Percentiles rank a stretch among this genome's conserved stretches.
Conservation (phyloP, 441 rosid genomes). For the Populus hybrid region DNA sequence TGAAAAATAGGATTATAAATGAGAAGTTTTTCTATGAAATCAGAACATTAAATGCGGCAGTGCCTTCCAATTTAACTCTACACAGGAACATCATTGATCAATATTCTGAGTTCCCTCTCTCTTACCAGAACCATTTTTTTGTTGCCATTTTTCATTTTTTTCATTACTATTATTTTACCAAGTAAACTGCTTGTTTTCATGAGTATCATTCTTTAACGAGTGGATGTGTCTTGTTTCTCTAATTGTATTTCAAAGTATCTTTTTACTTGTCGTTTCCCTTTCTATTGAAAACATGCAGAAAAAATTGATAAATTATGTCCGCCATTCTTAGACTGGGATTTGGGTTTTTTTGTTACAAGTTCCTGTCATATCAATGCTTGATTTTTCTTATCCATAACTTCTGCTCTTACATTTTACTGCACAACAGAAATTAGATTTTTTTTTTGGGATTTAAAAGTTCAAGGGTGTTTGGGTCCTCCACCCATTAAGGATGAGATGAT, state of each 20-base stretch:
- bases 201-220: background rate
- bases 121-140: background rate
- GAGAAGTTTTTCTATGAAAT: background rate
- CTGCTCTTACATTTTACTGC: background rate
- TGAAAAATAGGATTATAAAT: background rate
- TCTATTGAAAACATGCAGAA: background rate
- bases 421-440: background rate
- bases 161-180: background rate
- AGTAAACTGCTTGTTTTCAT: background rate
- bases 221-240: background rate
- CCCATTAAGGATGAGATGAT: conserved; percentile 1
- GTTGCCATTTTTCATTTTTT: background rate
- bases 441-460: background rate
- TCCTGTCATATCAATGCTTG: background rate
- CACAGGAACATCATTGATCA: background rate
- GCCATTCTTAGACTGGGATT: background rate
- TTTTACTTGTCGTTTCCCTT: background rate
- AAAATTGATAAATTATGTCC: background rate
- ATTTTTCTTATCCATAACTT: background rate
- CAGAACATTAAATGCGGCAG: background rate
- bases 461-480: background rate
- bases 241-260: background rate
- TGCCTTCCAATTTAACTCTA: background rate
- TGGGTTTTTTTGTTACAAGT: background rate
- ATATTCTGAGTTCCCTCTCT: background rate